Percentiles rank a stretch among this genome's conserved stretches.
Conservation (phyloP, 2,329 filamentous ascomycete genomes). For the Alternaria hordeiaustralica region DNA sequence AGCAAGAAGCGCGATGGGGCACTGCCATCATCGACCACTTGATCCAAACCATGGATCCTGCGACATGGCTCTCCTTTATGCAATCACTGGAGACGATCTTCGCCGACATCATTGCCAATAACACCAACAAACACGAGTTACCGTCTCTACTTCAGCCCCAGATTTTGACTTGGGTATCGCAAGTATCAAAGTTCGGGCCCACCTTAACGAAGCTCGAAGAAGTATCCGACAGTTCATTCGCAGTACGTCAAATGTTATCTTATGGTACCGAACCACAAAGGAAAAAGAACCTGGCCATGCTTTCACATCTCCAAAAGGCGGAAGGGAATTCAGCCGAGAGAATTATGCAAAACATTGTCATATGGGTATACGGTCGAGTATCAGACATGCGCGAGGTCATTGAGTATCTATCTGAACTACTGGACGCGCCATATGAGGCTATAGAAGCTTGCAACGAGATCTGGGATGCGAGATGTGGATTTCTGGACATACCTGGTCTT, state of each 20-base stretch:
- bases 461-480: constrained; percentile 26
- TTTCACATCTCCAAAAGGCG: constrained; percentile 19
- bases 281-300: constrained; percentile 19
- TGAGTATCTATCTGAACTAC: constrained; percentile 18
- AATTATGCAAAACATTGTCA: constrained; percentile 29
- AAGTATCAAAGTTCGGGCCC: constrained; percentile 1
- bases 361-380: constrained; percentile 10
- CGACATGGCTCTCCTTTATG: constrained; percentile 33
- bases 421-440: constrained; percentile 17
- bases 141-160: constrained; percentile 7
- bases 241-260: constrained; percentile 25
- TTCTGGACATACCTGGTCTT: constrained; percentile 20
- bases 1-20: background rate
- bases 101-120: constrained; percentile 8
- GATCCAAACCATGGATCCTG: constrained; percentile 22
- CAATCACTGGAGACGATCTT: constrained; percentile 27
- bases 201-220: constrained; percentile 31
- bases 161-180: constrained; percentile 2
- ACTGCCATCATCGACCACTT: constrained; percentile 20
- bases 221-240: background rate
- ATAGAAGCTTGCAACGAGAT: constrained; percentile 30
- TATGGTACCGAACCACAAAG: constrained; percentile 14
- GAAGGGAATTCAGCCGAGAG: constrained; percentile 19
- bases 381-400: constrained; percentile 22
- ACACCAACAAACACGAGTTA: constrained; percentile 10